Evolutionary conservation across 495 filamentous ascomycete genomes (phyloP), one percentile per base, ranked within the genome.

Genomic region (Penicillium odoratum): DNA sequence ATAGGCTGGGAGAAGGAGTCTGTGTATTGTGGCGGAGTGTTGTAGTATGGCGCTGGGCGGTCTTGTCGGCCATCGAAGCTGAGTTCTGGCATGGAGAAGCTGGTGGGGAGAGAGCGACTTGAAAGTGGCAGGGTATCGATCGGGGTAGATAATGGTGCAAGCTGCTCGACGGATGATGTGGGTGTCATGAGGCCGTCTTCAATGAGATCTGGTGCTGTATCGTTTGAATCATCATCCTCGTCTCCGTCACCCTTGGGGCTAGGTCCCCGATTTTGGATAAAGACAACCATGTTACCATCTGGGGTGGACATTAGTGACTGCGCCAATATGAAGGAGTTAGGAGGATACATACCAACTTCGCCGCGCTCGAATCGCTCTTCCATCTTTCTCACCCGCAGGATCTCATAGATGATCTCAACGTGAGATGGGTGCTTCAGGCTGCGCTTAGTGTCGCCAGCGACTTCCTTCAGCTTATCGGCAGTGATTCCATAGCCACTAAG

Each of bases 311-410:
- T 64, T 49, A 65, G 54, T 60, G 16, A 46, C 13, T 51, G 29
- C 15, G 15, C 30, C 5, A 33, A 21, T 15, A 7, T 31, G 21
- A 43, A 4, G 1, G 1, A 9, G 7, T 3, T 21, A 6, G 36
- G 38, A 8, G 4, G 33, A 21, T 25, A 57, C 72, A 53, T 75
- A 82, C 80, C 76, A 59, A 84, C 69, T 76, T 81, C 80, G 33
- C 80, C 76, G 26, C 72, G 69, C 48, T 79, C 74, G 61, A 69
- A 81, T 6, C 79, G 72, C 58, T 83, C 81, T 63, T 84, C 81
- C 65, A 81, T 63, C 61, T 76, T 76, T 51, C 81, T 72, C 11
- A 84, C 79, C 4, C 71, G 72, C 46, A 83, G 80, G 5, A 84
- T 78, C 62, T 84, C 81, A 18, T 77, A 75, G 13, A 84, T 61